A percentile compares a stretch with the other conserved stretches of the same genome.
phyloP scores from a whole-genome alignment of 140 eudicot genomes.

The Flaveria floridana region DNA sequence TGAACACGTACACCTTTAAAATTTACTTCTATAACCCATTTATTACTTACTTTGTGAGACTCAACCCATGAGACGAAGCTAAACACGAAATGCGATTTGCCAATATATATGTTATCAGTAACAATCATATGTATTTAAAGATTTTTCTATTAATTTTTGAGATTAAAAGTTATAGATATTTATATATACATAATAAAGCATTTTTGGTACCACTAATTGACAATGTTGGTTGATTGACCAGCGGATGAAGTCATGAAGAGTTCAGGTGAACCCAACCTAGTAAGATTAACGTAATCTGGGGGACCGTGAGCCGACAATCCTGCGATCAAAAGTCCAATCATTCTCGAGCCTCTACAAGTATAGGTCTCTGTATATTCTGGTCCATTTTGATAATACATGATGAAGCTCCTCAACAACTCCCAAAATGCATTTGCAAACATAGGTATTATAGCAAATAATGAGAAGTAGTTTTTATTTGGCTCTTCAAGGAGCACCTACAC shows the following conservation, averaged over 20 bases:
- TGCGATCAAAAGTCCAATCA: slow-evolving; percentile 47
- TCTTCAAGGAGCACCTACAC: slow-evolving; percentile 51
- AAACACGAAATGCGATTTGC: too few relatives aligned
- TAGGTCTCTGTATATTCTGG: slow-evolving; percentile 42
- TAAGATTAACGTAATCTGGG: slow-evolving; percentile 51
- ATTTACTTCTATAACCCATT: too few relatives aligned
- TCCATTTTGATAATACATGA: slow-evolving; percentile 36
- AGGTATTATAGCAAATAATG: slow-evolving; percentile 43
- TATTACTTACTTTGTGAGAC: too few relatives aligned
- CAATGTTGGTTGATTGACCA: background rate
- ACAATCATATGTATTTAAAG: too few relatives aligned
- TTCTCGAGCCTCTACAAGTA: slow-evolving; percentile 31
- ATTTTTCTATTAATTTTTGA: too few relatives aligned
- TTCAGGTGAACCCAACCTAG: slow-evolving; percentile 40
- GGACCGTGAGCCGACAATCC: slow-evolving; percentile 59
- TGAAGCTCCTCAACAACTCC: slow-evolving; percentile 58
- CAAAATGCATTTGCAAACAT: slow-evolving; percentile 43
- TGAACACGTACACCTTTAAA: too few relatives aligned
- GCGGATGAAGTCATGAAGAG: slow-evolving; percentile 11
- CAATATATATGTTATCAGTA: too few relatives aligned
- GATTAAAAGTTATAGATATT: too few relatives aligned
- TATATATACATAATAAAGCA: too few relatives aligned
- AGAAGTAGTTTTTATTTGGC: slow-evolving; percentile 65
- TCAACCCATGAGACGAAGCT: too few relatives aligned
- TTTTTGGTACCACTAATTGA: background rate